These are phyloP conservation scores for Corrigiola litoralis DNA, from an alignment of 179 eudicot genomes.

Conservation along the genomic window DNA sequence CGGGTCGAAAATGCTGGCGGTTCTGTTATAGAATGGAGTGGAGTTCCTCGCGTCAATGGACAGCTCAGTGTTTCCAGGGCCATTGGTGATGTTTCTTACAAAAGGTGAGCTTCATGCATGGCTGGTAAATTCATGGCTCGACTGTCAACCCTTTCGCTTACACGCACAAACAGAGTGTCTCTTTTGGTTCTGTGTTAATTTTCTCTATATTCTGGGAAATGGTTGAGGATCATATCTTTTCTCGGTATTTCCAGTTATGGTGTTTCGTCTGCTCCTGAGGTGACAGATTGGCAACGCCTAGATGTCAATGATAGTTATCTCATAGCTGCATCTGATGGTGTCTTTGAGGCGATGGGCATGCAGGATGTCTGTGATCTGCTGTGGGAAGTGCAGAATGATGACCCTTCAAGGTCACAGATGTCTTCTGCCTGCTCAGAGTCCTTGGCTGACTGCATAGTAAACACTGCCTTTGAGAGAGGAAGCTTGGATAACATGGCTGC, in stretches of 20 bases:
- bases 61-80: conserved; percentile 95
- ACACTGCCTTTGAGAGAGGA: conserved; percentile 71
- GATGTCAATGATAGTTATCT: conserved; percentile 76
- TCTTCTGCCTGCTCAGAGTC: conserved; percentile 55
- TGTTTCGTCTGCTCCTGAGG: conserved; percentile 88
- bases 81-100: conserved; percentile 84
- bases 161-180: background rate
- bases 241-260: conserved; percentile 61
- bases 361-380: conserved; percentile 89
- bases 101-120: conserved; percentile 50
- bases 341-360: conserved; percentile 69
- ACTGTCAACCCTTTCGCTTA: background rate
- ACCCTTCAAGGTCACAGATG: conserved; percentile 35
- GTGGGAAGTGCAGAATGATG: conserved; percentile 59
- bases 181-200: background rate
- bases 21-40: conserved; percentile 85
- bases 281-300: conserved; percentile 91
- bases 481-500: conserved; percentile 85
- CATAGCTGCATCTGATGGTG: conserved; percentile 93
- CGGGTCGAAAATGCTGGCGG: conserved; percentile 95
- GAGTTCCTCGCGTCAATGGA: conserved; percentile 88
- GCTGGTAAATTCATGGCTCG: background rate
- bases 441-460: conserved; percentile 75
- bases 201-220: background rate
- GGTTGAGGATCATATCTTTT: background rate